Evolutionary conservation across 139 green algal species (phyloP).

Genomic region (Diplosphaera chodatii): DNA sequence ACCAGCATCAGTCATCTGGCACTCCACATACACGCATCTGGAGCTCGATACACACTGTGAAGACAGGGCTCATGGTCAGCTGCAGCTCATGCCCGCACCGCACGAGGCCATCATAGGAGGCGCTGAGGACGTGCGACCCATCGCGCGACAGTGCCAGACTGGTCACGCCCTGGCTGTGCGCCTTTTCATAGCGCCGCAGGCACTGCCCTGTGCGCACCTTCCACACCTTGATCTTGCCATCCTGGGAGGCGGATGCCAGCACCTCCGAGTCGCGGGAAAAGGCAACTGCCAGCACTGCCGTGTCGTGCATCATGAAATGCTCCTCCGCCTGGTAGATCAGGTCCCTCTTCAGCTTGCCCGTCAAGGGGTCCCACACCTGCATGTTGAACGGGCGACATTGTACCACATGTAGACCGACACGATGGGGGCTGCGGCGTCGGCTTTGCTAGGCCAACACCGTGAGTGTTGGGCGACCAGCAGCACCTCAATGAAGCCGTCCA

Average conservation of each 20-base stretch:
- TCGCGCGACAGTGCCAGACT: conserved; percentile 80
- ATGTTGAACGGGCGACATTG: background rate
- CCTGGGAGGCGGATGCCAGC: conserved; percentile 68
- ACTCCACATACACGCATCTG: background rate
- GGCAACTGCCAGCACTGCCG: conserved; percentile 75
- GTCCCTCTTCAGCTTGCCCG: conserved; percentile 89
- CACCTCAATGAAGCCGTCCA: conserved; percentile 96
- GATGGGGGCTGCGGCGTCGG: background rate
- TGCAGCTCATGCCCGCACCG: too few species aligned
- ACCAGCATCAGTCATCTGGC: background rate
- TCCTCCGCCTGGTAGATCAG: conserved; percentile 91
- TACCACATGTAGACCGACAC: background rate
- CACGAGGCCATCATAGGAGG: conserved; percentile 82
- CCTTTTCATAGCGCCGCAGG: conserved; percentile 77
- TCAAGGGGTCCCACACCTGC: conserved; percentile 90
- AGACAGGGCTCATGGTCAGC: too few species aligned
- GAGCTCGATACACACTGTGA: too few species aligned
- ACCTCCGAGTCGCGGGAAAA: conserved; percentile 84
- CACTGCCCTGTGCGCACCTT: conserved; percentile 85
- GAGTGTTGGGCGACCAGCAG: background rate
- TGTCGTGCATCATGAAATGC: conserved; percentile 97
- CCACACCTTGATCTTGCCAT: conserved; percentile 84
- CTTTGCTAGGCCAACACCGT: background rate
- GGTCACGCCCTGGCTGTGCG: conserved; percentile 89
- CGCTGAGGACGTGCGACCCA: conserved; percentile 77